Evolutionary conservation across 2,329 filamentous ascomycete genomes (phyloP), one percentile per base, ranked within the genome.

Genomic region (Diaporthe caulivora): DNA sequence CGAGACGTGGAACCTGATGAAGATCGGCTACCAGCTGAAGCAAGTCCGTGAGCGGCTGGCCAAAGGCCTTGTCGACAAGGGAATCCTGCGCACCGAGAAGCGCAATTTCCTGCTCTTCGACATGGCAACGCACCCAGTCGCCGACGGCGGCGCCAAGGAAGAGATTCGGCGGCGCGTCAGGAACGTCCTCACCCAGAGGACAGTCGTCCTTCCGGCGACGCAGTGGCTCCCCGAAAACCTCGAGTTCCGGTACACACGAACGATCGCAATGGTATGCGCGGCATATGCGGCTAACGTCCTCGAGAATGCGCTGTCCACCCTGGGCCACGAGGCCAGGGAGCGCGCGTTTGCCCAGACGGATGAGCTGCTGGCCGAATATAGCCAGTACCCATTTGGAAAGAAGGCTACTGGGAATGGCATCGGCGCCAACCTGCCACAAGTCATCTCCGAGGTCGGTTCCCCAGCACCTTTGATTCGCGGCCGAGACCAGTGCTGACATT

Each of bases 1-100:
- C 82, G 97, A 99, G 85, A 99, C 97, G 71, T 99, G 97, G 97
- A 99, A 99, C 83, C 87, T 99, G 77, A 98, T 99, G 97, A 99
- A 99, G 88, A 99, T 99, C 80, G 97, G 97, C 82, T 99, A 99
- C 85, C 97, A 99, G 87, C 90, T 99, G 79, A 99, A 99, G 87
- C 97, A 99, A 89, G 97, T 99, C 74, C 95, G 97, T 82, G 97
- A 99, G 87, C 94, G 97, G 73, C 90, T 99, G 72, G 96, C 95
- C 80, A 99, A 99, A 86, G 97, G 97, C 44, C 91, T 99, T 58
- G 97, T 99, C 77, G 97, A 99, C 87, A 99, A 99, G 87, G 97
- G 97, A 80, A 98, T 99, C 82, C 91, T 99, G 73, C 94, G 97
- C 79, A 99, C 97, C 75, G 97, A 99, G 85, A 99, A 99, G 88